Evolutionary conservation across 2,329 filamentous ascomycete genomes (phyloP).

Genomic region (Diaporthe ilicicola): DNA sequence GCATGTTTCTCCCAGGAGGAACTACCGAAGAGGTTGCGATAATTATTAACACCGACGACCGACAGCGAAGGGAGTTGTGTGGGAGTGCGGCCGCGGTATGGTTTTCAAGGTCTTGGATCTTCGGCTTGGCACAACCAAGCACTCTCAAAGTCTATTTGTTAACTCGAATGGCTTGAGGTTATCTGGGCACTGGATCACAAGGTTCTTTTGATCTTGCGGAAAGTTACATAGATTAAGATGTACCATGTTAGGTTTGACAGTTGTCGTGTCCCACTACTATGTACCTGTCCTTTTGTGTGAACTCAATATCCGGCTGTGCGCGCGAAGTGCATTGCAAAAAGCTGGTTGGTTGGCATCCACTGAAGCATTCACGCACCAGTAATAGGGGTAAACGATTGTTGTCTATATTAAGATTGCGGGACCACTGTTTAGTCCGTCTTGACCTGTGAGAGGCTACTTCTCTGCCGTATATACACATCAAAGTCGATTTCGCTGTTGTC

Average conservation of each 20-base stretch:
- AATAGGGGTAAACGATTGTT: neutral
- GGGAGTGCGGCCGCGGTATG: too few species aligned
- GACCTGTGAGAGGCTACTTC: rapidly evolving
- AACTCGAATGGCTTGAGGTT: neutral
- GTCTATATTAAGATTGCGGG: neutral
- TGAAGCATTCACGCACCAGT: neutral
- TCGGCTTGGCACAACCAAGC: neutral
- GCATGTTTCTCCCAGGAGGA: too few species aligned
- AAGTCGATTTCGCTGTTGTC: neutral
- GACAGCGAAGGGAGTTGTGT: too few species aligned
- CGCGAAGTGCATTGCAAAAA: neutral
- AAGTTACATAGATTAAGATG: neutral
- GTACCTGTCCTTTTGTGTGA: neutral
- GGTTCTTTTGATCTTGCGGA: neutral
- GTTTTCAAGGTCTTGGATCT: neutral
- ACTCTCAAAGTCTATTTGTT: neutral
- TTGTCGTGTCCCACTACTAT: neutral
- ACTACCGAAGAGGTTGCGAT: too few species aligned
- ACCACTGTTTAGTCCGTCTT: neutral
- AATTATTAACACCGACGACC: too few species aligned
- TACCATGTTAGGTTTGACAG: neutral
- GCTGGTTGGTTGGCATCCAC: neutral
- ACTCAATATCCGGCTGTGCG: too few species aligned
- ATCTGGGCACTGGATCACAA: neutral
- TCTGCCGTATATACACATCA: neutral